These are phyloP conservation scores for Candida silvicultrix DNA, from an alignment of 805 yeast species.

Conservation along the genomic window DNA sequence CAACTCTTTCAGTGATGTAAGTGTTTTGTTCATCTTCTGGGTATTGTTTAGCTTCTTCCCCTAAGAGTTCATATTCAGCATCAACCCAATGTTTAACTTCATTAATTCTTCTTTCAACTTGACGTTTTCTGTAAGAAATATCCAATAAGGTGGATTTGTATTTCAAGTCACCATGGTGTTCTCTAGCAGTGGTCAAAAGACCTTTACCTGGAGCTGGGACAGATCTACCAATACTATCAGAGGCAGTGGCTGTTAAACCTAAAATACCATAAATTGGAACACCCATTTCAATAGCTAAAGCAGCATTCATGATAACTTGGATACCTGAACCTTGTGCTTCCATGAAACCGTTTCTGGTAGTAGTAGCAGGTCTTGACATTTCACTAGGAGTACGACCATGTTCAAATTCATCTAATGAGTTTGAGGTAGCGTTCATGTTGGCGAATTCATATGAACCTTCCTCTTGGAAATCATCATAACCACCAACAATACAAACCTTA, in stretches of 20 bases:
- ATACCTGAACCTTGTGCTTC: conserved; percentile 99
- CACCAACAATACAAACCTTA: conserved; percentile 95
- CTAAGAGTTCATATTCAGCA: conserved; percentile 62
- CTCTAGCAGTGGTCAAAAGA: conserved; percentile 96
- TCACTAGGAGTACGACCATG: conserved; percentile 97
- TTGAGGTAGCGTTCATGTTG: conserved; percentile 98
- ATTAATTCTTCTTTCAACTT: conserved; percentile 67
- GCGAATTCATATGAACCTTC: conserved; percentile 98
- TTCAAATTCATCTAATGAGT: conserved; percentile 78
- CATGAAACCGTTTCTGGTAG: conserved; percentile 97
- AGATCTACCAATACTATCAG: conserved; percentile 97
- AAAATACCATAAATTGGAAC: conserved; percentile 96
- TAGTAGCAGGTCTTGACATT: conserved; percentile 98
- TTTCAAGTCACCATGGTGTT: conserved; percentile 75
- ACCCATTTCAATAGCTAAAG: conserved; percentile 94
- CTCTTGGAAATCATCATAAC: conserved; percentile 99
- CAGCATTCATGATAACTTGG: conserved; percentile 93
- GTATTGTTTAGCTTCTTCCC: conserved; percentile 60
- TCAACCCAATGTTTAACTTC: conserved; percentile 86
- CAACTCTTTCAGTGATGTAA: conserved; percentile 77
- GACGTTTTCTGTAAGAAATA: conserved; percentile 90
- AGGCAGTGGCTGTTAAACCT: conserved; percentile 93
- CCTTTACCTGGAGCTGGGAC: conserved; percentile 99
- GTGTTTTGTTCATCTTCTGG: conserved; percentile 44
- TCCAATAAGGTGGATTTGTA: conserved; percentile 77